Conservation (phyloP, 306 rosid genomes). For the Abrus precatorius region DNA sequence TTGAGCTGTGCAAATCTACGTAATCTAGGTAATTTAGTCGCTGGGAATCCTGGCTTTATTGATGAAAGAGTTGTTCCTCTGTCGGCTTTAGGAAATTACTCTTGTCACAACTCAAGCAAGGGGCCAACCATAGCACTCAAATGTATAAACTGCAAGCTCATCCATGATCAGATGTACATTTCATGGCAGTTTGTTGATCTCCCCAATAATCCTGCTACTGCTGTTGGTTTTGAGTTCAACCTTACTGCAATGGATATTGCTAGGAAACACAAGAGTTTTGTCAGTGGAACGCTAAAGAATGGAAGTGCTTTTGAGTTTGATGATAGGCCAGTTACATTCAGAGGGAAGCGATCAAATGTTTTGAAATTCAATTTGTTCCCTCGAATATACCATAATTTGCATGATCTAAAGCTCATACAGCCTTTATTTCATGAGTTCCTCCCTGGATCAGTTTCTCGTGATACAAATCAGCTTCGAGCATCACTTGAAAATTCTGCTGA, state of each 20-base stretch:
- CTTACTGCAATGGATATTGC: constrained; percentile 66
- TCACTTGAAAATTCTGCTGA: constrained; percentile 84
- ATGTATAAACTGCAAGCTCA: constrained; percentile 70
- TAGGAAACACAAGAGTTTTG: constrained; percentile 73
- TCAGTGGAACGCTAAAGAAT: constrained; percentile 76
- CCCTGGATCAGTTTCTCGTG: constrained; percentile 80
- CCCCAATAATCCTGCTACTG: constrained; percentile 82
- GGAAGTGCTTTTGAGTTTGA: constrained; percentile 74
- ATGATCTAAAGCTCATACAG: constrained; percentile 82
- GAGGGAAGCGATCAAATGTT: constrained; percentile 78
- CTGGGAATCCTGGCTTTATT: constrained; percentile 85
- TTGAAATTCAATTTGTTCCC: constrained; percentile 90
- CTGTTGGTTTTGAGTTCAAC: constrained; percentile 94
- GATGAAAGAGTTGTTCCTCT: constrained; percentile 70
- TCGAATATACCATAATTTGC: constrained; percentile 70
- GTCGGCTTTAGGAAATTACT: constrained; percentile 70
- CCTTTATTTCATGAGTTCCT: constrained; percentile 95
- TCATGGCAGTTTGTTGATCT: constrained; percentile 93
- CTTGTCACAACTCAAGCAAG: constrained; percentile 82
- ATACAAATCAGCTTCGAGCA: constrained; percentile 68
- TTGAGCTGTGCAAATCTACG: constrained; percentile 95
- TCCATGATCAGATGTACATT: constrained; percentile 74
- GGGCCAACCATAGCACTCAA: constrained; percentile 78
- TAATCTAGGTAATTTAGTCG: constrained; percentile 66
- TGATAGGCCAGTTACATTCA: constrained; percentile 83